Conservation (phyloP, 208 protist species). For the Naegleria lovaniensis region DNA sequence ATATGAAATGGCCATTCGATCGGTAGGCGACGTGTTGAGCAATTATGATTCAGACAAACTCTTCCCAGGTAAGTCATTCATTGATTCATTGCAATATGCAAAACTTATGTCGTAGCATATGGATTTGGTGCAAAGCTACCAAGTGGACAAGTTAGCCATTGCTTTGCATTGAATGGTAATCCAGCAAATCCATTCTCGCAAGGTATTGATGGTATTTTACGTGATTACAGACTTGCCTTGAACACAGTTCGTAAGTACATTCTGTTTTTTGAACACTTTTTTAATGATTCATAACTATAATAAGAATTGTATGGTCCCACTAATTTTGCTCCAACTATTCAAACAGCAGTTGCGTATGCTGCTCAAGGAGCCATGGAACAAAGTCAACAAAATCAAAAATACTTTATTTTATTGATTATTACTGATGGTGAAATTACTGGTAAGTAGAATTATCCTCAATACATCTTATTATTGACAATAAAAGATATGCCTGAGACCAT, state of each 20-base stretch:
- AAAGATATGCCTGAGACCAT: constrained; percentile 66
- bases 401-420: constrained; percentile 34
- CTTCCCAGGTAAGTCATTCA: neutral
- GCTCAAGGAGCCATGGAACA: neutral
- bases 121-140: constrained; percentile 29
- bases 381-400: constrained; percentile 4
- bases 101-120: neutral
- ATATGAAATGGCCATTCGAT: constrained; percentile 26
- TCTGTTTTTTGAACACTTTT: neutral
- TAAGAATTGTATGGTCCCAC: constrained; percentile 7
- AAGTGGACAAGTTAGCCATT: constrained; percentile 15
- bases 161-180: constrained; percentile 27
- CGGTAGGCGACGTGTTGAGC: neutral
- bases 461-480: too few relatives aligned
- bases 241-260: neutral
- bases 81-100: neutral
- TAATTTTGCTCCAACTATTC: constrained; percentile 17
- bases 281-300: constrained; percentile 16
- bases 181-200: neutral
- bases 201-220: constrained; percentile 28
- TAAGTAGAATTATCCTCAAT: too few relatives aligned
- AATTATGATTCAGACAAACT: constrained; percentile 33
- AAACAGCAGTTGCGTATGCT: constrained; percentile 2
- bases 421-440: constrained; percentile 19
- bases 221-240: constrained; percentile 25